Conservation (phyloP, 2,329 filamentous ascomycete genomes). For the Pseudogymnoascus sp. region DNA sequence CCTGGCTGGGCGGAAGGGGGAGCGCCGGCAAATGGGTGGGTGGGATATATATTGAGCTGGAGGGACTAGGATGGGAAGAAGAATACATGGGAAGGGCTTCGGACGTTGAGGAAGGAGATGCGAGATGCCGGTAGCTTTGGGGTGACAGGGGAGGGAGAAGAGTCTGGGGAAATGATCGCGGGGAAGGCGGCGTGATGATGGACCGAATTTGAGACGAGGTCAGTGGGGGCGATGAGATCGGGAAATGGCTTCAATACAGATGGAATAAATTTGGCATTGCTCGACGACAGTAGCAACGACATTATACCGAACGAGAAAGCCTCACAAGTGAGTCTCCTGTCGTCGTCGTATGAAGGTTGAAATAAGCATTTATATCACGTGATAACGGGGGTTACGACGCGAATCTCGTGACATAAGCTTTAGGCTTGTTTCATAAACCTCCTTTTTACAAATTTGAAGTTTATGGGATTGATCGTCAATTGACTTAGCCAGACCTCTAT, state of each 20-base stretch:
- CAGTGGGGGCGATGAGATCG: not conserved
- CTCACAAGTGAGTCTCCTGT: not conserved
- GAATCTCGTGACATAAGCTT: not conserved
- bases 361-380: slow-evolving; percentile 5
- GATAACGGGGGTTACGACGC: not conserved
- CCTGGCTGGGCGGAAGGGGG: not conserved
- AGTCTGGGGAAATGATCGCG: not conserved
- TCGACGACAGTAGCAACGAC: not conserved
- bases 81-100: too few relatives aligned
- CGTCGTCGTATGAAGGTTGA: not conserved
- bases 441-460: not conserved
- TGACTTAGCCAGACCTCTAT: not conserved
- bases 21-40: not conserved
- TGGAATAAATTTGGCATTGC: not conserved
- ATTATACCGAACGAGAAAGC: not conserved
- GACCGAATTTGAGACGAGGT: not conserved
- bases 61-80: not conserved
- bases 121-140: not conserved
- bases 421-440: not conserved
- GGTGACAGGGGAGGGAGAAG: not conserved
- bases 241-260: not conserved
- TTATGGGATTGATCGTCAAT: not conserved
- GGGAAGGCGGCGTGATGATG: not conserved
- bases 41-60: not conserved
- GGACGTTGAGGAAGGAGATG: too few relatives aligned